Evolutionary conservation across 306 rosid genomes (phyloP), one percentile per base, ranked within the genome.

Genomic region (Coriaria nepalensis): DNA sequence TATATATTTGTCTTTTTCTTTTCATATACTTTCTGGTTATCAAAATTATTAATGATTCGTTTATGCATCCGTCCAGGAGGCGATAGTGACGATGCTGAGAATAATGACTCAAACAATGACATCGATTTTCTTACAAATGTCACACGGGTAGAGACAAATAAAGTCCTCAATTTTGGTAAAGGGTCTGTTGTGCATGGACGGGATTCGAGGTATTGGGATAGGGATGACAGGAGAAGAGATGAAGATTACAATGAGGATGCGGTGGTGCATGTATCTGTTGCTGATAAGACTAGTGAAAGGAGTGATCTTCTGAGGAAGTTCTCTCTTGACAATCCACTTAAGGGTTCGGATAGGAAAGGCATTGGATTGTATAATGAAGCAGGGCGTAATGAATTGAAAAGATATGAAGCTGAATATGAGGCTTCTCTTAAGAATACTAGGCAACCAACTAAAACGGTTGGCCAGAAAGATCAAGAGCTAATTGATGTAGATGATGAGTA

Each of bases 121-220:
- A 58, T 71, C 57, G 95, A 88, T 68, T 88, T 88, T 58, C 93
- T 88, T 53, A 73, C 75, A 5, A 84, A 84, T 55, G 93, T 88
- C 43, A 78, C 95, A 3, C 83, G 97, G 43, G 74, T 83, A 13
- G 66, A 71, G 66, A 75, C 62, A 45, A 59, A 65, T 47, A 76
- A 76, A 56, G 93, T 81, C 47, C 83, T 85, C 51, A 61, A 49
- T 60, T 88, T 88, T 67, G 97, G 97, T n/a, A 66, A 78, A 45
- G 75, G 65, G 41, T 84, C 79, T 0, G 90, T 66, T 41, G 79
- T 60, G 32, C 87, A 81, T 62, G 97, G 93, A 6, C 77, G 95
- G 15, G 97, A 88, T 65, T 88, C 97, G 0, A 75, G 95, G 66
- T 77, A 81, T 84, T 88, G 97, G 97, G 97, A 88, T 74, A 69